phyloP scores from a whole-genome alignment of 192 early-diverging fungal genomes.

The Obelidium mucronatum region DNA sequence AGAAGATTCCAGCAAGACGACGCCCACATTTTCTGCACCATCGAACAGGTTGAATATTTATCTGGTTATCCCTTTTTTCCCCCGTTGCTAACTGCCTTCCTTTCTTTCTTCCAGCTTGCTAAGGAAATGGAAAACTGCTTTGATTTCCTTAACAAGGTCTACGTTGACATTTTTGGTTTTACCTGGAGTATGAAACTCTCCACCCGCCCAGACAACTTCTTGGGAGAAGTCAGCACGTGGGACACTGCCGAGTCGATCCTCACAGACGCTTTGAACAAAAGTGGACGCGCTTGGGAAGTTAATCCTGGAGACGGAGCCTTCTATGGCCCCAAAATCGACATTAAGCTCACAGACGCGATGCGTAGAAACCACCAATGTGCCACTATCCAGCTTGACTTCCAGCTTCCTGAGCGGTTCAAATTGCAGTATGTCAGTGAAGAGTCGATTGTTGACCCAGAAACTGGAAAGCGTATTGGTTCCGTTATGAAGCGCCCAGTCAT shows the following conservation, averaged over 20 bases:
- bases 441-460: constrained; percentile 46
- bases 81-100: neutral
- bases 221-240: constrained; percentile 92
- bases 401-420: constrained; percentile 92
- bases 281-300: constrained; percentile 83
- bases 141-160: constrained; percentile 89
- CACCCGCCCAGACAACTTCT: constrained; percentile 95
- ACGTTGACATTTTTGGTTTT: constrained; percentile 91
- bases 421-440: constrained; percentile 86
- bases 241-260: constrained; percentile 90
- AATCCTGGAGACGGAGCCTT: constrained; percentile 98
- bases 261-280: constrained; percentile 77
- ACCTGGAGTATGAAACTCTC: constrained; percentile 90
- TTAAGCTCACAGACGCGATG: constrained; percentile 92
- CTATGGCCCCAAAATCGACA: constrained; percentile 99
- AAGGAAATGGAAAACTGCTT: constrained; percentile 85
- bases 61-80: constrained; percentile 6
- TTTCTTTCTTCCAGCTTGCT: constrained; percentile 60
- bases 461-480: constrained; percentile 52
- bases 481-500: constrained; percentile 87
- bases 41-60: constrained; percentile 69
- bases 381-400: constrained; percentile 98
- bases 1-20: constrained; percentile 99
- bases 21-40: constrained; percentile 96
- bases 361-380: constrained; percentile 94